Evolutionary conservation across 2,329 filamentous ascomycete genomes (phyloP), one percentile per base, ranked within the genome.

Genomic region (Clonostachys solani): DNA sequence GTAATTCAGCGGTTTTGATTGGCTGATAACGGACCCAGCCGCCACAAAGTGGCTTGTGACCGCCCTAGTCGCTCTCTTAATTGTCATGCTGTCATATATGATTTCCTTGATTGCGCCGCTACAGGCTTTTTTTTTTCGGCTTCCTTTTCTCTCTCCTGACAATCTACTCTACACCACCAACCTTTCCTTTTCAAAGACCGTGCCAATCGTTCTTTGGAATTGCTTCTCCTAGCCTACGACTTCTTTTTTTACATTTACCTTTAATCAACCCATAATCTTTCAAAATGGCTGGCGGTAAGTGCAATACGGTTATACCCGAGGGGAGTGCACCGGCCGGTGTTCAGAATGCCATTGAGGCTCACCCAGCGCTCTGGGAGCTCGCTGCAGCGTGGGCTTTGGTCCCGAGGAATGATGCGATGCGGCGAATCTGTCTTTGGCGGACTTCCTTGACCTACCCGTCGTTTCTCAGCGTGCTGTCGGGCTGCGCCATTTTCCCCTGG

Each of bases 271-370:
- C 17, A 49, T 51, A 44, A 43, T 48, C 46, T 48, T 54, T 54
- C 64, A 72, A 61, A 66, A 72, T 72, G 69, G 68, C 69, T 66
- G 68, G 67, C 58, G 68, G 69, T 72, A 68, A 72, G 69, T 72
- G 46, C 18, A 33, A 42, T 35, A 40, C 46, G 42, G 42, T 35
- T 43, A 29, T 18, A 35, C 17, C 38, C 40, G 37, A 43, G 15
- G 46, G 33, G 23, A 5, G 42, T 29, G 23, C 10, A 7, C 29
- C 23, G 12, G 18, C 23, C 18, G n/a, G 16, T n/a, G 33, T 13
- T 40, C 12, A 12, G 23, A 19, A 34, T 50, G 54, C 52, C 50
- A 56, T 57, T 58, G 56, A 52, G 52, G 19, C 40, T 19, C 23
- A 29, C 10, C 23, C 23, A 29, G 23, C 23, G 23, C 9, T 29